A percentile compares a stretch with the other conserved stretches of the same genome.
phyloP scores from a whole-genome alignment of 2,329 filamentous ascomycete genomes.

The Talaromyces sp. region DNA sequence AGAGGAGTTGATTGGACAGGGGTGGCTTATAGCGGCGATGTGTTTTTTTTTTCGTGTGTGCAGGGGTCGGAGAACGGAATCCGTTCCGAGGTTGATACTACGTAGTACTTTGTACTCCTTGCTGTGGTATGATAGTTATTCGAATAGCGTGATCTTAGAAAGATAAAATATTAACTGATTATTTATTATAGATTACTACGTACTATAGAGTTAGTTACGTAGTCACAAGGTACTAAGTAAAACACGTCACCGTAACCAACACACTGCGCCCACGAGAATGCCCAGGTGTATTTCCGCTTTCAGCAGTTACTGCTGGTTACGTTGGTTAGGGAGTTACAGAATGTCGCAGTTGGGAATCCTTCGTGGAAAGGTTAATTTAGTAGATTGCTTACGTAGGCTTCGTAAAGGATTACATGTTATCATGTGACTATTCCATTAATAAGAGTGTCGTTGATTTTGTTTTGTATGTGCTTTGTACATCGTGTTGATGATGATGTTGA shows the following conservation, averaged over 20 bases:
- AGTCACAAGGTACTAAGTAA: background rate
- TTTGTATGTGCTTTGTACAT: background rate
- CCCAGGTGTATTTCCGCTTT: conserved; percentile 5
- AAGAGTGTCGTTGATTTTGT: background rate
- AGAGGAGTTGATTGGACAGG: too few relatives aligned
- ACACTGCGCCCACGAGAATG: background rate
- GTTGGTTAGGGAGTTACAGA: background rate
- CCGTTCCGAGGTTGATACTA: background rate
- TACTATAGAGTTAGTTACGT: too few relatives aligned
- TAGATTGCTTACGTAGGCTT: background rate
- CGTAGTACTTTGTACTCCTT: background rate
- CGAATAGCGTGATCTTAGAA: background rate
- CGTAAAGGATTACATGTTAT: background rate
- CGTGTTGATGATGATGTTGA: background rate
- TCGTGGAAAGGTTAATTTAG: background rate
- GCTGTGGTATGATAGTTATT: background rate
- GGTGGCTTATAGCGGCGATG: background rate
- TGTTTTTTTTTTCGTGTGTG: background rate
- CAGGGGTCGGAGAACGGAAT: background rate
- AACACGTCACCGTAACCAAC: background rate
- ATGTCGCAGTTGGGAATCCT: background rate
- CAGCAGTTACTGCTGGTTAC: background rate
- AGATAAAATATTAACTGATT: background rate
- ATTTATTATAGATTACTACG: background rate
- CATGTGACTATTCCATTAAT: background rate